Base-by-base conservation (phyloP, 192 early-diverging fungal species). In the Phlyctochytrium planicorne region DNA sequence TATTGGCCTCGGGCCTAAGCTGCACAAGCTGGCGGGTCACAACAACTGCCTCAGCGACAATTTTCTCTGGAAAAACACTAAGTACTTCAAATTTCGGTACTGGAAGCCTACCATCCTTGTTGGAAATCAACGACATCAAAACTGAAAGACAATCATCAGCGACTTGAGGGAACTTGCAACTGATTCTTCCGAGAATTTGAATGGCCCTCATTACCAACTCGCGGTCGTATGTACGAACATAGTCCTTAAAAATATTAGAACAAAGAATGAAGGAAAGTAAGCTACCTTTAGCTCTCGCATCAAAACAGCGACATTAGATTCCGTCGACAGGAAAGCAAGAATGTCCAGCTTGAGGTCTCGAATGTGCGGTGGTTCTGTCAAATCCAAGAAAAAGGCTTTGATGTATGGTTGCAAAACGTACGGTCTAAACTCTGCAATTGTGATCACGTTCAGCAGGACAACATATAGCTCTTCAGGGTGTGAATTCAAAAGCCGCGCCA, bases 261-360 rank as follows among this genome's bases (percentile, higher is more conserved):
- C 40, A 23, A 34, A 34, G 14, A 16, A 50, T 47, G 40, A 47
- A 20, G 6, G 10, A 14, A 14, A 30, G 61, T 25, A 59, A 55
- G 73, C n/a, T n/a, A 86, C 90, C 75, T 90, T 84, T 6, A 94
- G 73, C 73, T 97, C 95, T 17, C 79, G 78, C 29, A 96, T 72
- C 64, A 97, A 74, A 30, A 82, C 68, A 0, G 66, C 78, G 23
- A 87, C 88, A 72, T 94, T 93, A 36, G 69, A 80, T n/a, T 83
- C 80, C 2, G 82, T 81, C 0, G 85, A 90, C 23, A 94, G 68
- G 25, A 81, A 66, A 20, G 84, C 88, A 68, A 98, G 65, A 32
- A 97, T 92, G 33, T 92, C 89, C 67, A 98, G 75, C 74, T 98
- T 96, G 53, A 91, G 61, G 57, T 91, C 83, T 34, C 91, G 86